Percentiles rank a stretch among this genome's conserved stretches.
phyloP scores from a whole-genome alignment of 2,329 filamentous ascomycete genomes.

The Emericellopsis cladophorae region DNA sequence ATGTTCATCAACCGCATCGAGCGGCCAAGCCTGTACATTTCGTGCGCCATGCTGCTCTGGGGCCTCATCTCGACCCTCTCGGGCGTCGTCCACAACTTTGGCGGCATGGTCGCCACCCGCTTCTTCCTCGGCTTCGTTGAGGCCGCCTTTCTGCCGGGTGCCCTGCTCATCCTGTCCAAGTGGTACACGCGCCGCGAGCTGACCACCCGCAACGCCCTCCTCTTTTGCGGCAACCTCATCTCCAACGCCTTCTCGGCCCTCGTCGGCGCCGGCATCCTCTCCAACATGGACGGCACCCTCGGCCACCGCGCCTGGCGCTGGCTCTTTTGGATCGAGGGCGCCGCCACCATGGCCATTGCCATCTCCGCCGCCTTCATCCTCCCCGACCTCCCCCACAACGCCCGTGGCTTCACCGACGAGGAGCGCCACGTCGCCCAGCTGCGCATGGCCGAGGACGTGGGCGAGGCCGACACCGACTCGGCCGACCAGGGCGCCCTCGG shows the following conservation, averaged over 20 bases:
- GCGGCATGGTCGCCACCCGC: slow-evolving; percentile 38
- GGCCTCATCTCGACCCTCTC: slow-evolving; percentile 45
- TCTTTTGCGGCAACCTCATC: slow-evolving; percentile 47
- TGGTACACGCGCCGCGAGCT: slow-evolving; percentile 53
- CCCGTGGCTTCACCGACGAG: slow-evolving; percentile 44
- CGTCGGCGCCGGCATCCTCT: slow-evolving; percentile 44
- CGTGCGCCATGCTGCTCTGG: slow-evolving; percentile 42
- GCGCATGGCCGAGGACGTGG: slow-evolving; percentile 43
- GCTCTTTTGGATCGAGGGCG: slow-evolving; percentile 35
- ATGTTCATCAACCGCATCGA: slow-evolving; percentile 42
- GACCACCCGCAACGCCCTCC: slow-evolving; percentile 38
- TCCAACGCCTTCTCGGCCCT: slow-evolving; percentile 48
- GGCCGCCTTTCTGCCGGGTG: slow-evolving; percentile 52
- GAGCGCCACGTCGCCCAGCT: slow-evolving; percentile 42
- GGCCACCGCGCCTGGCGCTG: slow-evolving; percentile 47
- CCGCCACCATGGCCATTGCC: slow-evolving; percentile 34
- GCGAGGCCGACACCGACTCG: slow-evolving; percentile 39
- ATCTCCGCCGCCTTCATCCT: slow-evolving; percentile 32
- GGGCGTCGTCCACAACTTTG: slow-evolving; percentile 37
- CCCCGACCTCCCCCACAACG: slow-evolving; percentile 42
- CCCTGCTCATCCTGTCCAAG: slow-evolving; percentile 48
- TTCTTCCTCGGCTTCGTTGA: slow-evolving; percentile 51
- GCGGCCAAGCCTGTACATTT: slow-evolving; percentile 37
- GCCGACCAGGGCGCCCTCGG: slow-evolving; percentile 34
- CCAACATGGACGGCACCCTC: slow-evolving; percentile 40